A percentile compares a stretch with the other conserved stretches of the same genome.
Evolutionary conservation across 1,284 basidiomycete species (phyloP).

Genomic region (Marasmius fiardii): DNA sequence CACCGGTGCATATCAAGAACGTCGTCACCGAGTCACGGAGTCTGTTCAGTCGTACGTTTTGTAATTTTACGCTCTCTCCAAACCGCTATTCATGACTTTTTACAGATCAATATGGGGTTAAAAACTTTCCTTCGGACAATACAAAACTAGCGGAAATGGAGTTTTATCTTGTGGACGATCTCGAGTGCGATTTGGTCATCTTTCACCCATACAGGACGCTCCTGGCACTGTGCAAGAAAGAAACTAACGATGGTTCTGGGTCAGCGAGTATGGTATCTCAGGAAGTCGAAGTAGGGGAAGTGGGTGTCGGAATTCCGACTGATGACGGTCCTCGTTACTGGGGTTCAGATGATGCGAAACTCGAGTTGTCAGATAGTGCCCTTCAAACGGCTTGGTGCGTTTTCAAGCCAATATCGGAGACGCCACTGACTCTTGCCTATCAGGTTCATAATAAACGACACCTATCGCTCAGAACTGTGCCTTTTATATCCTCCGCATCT

Average conservation of each 20-base stretch:
- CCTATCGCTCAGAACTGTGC: constrained; percentile 87
- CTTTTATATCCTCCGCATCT: constrained; percentile 93
- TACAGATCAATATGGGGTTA: constrained; percentile 62
- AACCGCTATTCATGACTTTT: background rate
- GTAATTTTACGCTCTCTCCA: background rate
- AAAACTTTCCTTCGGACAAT: constrained; percentile 81
- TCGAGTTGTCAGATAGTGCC: constrained; percentile 64
- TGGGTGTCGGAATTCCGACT: constrained; percentile 50
- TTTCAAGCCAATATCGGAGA: background rate
- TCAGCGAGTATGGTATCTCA: constrained; percentile 24
- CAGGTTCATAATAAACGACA: constrained; percentile 97
- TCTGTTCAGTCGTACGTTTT: constrained; percentile 70
- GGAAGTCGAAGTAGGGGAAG: constrained; percentile 61
- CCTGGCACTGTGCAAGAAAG: constrained; percentile 66
- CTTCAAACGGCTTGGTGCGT: constrained; percentile 75
- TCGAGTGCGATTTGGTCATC: constrained; percentile 91
- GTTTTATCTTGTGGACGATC: constrained; percentile 95
- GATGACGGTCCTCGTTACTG: constrained; percentile 68
- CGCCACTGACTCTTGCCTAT: background rate
- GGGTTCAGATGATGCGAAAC: constrained; percentile 68
- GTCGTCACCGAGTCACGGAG: constrained; percentile 82
- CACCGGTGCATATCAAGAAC: constrained; percentile 91
- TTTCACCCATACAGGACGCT: constrained; percentile 95
- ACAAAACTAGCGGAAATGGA: constrained; percentile 98
- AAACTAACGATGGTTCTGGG: constrained; percentile 14